These are phyloP conservation scores for Elymus sibiricus DNA, from an alignment of 176 grass and related monocot genomes.

Conservation along the genomic window DNA sequence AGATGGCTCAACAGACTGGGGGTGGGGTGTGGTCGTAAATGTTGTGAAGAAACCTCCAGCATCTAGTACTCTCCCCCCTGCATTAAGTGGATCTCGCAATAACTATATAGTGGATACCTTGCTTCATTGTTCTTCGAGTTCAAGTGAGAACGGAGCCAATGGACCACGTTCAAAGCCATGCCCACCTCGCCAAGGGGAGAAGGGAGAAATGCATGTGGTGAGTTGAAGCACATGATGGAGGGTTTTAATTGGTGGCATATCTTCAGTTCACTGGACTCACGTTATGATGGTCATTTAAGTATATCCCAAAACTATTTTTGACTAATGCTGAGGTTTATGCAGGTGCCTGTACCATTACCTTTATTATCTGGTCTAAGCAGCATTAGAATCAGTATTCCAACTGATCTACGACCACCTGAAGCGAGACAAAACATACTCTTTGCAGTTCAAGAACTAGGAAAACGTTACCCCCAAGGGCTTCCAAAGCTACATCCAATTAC, in stretches of 20 bases:
- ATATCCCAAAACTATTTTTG: not conserved
- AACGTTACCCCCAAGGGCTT: constrained; percentile 88
- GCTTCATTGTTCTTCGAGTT: constrained; percentile 87
- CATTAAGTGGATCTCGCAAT: constrained; percentile 56
- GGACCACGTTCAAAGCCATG: constrained; percentile 73
- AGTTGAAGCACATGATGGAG: constrained; percentile 47
- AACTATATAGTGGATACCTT: constrained; percentile 89
- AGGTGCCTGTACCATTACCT: constrained; percentile 95
- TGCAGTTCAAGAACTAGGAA: constrained; percentile 91
- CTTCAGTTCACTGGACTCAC: constrained; percentile 5
- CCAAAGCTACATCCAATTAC: constrained; percentile 91
- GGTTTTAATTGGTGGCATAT: constrained; percentile 25
- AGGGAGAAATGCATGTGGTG: constrained; percentile 98
- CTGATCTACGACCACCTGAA: constrained; percentile 90
- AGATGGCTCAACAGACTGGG: constrained; percentile 93
- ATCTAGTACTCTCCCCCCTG: constrained; percentile 51
- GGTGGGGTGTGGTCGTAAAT: constrained; percentile 97
- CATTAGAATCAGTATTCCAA: constrained; percentile 89
- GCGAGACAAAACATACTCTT: constrained; percentile 92
- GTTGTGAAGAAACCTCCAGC: constrained; percentile 82
- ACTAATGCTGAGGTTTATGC: constrained; percentile 29
- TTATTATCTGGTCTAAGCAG: constrained; percentile 86
- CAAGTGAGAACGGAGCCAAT: constrained; percentile 41
- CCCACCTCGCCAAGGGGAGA: constrained; percentile 74
- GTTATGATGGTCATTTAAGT: constrained; percentile 2